phyloP scores from a whole-genome alignment of 2,329 filamentous ascomycete species.

The Leptosphaerulina australis region DNA sequence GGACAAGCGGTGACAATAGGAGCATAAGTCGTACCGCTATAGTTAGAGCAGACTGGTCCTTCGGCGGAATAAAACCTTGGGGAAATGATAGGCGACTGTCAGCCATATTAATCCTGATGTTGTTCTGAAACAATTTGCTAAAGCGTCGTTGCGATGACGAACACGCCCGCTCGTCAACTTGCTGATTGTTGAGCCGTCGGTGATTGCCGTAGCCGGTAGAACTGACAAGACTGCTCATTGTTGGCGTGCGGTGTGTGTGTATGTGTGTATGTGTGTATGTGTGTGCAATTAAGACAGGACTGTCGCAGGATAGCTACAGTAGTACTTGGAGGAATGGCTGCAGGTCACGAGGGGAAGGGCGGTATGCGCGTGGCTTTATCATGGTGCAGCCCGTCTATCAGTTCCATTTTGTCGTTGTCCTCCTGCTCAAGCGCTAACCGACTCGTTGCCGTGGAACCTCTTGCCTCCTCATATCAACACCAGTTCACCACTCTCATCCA shows the following conservation, averaged over 20 bases:
- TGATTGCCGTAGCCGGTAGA: conserved; percentile 7
- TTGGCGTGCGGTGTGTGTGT: neutral
- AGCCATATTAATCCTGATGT: conserved; percentile 3
- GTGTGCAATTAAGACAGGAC: neutral
- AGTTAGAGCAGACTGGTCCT: too few relatives aligned
- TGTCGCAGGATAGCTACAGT: neutral
- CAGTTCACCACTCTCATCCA: neutral
- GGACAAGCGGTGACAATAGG: conserved; percentile 10
- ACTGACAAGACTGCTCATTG: neutral
- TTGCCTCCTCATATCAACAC: conserved; percentile 18
- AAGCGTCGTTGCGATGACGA: conserved; percentile 16
- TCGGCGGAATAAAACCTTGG: conserved; percentile 11
- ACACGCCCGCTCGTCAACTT: conserved; percentile 1
- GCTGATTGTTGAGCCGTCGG: conserved; percentile 9
- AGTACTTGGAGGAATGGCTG: conserved; percentile 2
- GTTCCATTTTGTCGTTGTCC: conserved; percentile 3
- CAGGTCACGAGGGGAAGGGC: conserved; percentile 6
- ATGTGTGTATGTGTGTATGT: neutral
- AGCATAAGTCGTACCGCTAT: neutral
- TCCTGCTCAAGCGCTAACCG: conserved; percentile 20
- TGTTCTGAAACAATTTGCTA: conserved; percentile 12
- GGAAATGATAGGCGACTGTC: conserved; percentile 18
- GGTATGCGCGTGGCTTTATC: conserved; percentile 11
- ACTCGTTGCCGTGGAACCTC: conserved; percentile 14
- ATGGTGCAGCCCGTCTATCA: conserved; percentile 15